Evolutionary conservation across 805 yeast species (phyloP), one percentile per base, ranked within the genome.

Genomic region (Cyberlindnera maclurae): DNA sequence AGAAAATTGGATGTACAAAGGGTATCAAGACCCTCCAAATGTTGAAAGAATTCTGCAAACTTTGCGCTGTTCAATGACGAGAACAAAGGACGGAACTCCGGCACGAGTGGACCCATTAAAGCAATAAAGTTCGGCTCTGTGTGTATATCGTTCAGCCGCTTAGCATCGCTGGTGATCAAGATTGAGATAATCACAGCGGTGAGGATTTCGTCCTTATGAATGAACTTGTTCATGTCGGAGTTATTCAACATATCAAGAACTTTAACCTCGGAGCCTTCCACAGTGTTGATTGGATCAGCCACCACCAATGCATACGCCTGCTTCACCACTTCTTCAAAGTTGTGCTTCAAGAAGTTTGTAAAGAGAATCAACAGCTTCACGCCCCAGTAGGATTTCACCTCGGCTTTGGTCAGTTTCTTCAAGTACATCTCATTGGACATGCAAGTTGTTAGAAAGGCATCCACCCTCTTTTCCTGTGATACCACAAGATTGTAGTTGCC

Each of bases 331-430:
- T 45, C 54, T 2, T 38, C 33, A 35, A 40, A 59, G 22, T 49
- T 41, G 12, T 45, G 42, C 22, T 46, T 45, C 12, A 55, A 38
- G 33, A 58, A 59, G 12, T 51, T 34, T 2, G 57, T 49, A 42
- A 51, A 46, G 4, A 59, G 17, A 2, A 54, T 42, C 10, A 49
- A 37, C 31, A 50, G 47, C 16, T 50, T 49, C 5, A 57, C 47
- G 39, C 54, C 50, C 55, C 57, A 58, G 37, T 45, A 57, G 2
- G 58, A 42, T 10, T 34, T 29, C 7, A 51, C 45, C 37, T 58
- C 62, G 2, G 27, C 18, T 1, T 39, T 42, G 1, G 55, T 55
- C 11, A 53, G 29, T 41, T 53, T 46, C 29, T 55, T 52, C 15
- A 38, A 12, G 15, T 52, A 55, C 9, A 49, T 16, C 26, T 55